phyloP scores from a whole-genome alignment of 371 early-diverging fungal genomes.

The Mucor circinelloides region DNA sequence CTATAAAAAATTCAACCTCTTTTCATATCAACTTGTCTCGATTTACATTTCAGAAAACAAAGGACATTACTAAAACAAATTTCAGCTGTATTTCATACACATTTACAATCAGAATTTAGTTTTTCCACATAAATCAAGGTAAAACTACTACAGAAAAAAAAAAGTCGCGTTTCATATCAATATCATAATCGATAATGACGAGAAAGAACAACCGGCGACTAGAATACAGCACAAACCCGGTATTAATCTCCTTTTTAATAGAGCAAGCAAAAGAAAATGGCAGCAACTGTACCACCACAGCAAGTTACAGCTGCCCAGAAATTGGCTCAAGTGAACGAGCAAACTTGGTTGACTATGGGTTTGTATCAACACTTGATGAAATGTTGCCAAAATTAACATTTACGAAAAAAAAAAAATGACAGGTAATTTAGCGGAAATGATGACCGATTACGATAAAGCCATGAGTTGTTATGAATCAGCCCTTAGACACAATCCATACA shows the following conservation, averaged over 20 bases:
- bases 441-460: slow-evolving; percentile 80
- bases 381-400: not conserved
- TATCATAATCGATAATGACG: not conserved
- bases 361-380: not conserved
- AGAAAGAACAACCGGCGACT: not conserved
- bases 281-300: slow-evolving; percentile 32
- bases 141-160: not conserved
- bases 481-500: slow-evolving; percentile 88
- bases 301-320: slow-evolving; percentile 56
- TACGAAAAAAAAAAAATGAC: not conserved
- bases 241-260: not conserved
- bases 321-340: slow-evolving; percentile 67
- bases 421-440: slow-evolving; percentile 72
- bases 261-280: slow-evolving; percentile 15
- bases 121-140: not conserved
- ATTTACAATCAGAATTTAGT: not conserved
- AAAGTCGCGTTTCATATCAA: not conserved
- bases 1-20: not conserved
- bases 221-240: not conserved
- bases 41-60: not conserved
- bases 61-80: not conserved
- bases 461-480: slow-evolving; percentile 83
- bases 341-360: slow-evolving; percentile 78
- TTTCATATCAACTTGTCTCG: not conserved
- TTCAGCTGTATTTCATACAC: not conserved